Evolutionary conservation across 768 basidiomycete genomes (phyloP).

Genomic region (Antrodiella citrinella): DNA sequence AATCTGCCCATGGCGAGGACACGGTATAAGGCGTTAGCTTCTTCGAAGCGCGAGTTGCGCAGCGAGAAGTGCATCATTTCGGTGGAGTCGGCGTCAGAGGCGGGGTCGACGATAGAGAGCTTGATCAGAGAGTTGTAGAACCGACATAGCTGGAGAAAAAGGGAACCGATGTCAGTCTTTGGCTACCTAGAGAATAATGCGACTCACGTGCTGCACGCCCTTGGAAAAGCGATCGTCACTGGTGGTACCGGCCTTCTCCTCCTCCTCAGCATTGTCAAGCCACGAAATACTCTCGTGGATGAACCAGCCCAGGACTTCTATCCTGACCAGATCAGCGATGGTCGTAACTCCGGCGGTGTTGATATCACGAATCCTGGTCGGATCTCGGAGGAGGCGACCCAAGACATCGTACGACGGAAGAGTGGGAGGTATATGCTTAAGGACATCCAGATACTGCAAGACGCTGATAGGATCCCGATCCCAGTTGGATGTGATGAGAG

Average conservation of each 20-base stretch:
- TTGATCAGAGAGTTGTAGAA: conserved; percentile 70
- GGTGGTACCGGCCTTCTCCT: conserved; percentile 58
- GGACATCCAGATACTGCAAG: conserved; percentile 51
- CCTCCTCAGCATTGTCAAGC: conserved; percentile 61
- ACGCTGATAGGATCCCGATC: conserved; percentile 6
- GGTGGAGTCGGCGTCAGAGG: conserved; percentile 54
- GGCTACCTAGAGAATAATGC: not conserved
- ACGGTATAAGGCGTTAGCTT: conserved; percentile 69
- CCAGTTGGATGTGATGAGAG: conserved; percentile 42
- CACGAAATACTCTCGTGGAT: conserved; percentile 63
- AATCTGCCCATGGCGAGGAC: conserved; percentile 40
- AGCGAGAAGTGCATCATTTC: conserved; percentile 77
- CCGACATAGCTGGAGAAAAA: conserved; percentile 51
- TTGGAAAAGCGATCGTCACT: conserved; percentile 70
- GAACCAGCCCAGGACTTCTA: conserved; percentile 63
- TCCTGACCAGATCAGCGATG: conserved; percentile 54
- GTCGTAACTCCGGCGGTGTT: conserved; percentile 42
- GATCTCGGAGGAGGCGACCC: conserved; percentile 59
- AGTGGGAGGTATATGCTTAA: conserved; percentile 61
- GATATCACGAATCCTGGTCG: conserved; percentile 35
- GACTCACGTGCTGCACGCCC: conserved; percentile 60
- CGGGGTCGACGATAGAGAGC: conserved; percentile 52
- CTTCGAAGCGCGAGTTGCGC: conserved; percentile 64
- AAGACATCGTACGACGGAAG: conserved; percentile 68
- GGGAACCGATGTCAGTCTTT: not conserved